A percentile compares a stretch with the other conserved stretches of the same genome.
phyloP scores from a whole-genome alignment of 2,329 filamentous ascomycete species.

The Calcarisporium arbuscula region DNA sequence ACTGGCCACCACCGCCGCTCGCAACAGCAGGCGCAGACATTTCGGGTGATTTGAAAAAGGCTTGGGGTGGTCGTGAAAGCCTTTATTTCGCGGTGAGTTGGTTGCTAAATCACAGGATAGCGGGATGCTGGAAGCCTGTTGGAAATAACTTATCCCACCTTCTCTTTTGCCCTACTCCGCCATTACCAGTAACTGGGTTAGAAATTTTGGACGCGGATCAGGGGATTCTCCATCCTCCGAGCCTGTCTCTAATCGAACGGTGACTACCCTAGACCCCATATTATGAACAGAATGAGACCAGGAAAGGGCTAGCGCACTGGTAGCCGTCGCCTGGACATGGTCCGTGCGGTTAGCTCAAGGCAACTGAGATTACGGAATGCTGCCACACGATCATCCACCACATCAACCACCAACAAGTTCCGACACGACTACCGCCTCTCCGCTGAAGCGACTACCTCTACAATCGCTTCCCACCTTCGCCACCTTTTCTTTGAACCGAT shows the following conservation, averaged over 20 bases:
- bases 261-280: slow-evolving; percentile 12
- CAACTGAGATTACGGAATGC: slow-evolving; percentile 36
- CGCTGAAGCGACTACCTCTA: too few relatives aligned
- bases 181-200: slow-evolving; percentile 20
- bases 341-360: slow-evolving; percentile 32
- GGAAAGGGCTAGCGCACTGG: slow-evolving; percentile 18
- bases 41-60: slow-evolving; percentile 35
- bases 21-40: slow-evolving; percentile 37
- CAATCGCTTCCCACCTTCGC: too few relatives aligned
- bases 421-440: too few relatives aligned
- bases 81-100: slow-evolving; percentile 24
- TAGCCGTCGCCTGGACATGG: slow-evolving; percentile 12
- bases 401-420: too few relatives aligned
- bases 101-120: slow-evolving; percentile 19
- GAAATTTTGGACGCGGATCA: slow-evolving; percentile 34
- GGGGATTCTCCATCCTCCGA: slow-evolving; percentile 34
- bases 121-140: slow-evolving; percentile 22
- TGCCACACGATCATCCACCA: slow-evolving; percentile 22
- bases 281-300: too few relatives aligned
- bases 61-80: slow-evolving; percentile 18
- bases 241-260: slow-evolving; percentile 13
- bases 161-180: slow-evolving; percentile 33
- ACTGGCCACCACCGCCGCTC: slow-evolving; percentile 30
- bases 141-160: slow-evolving; percentile 31
- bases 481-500: too few relatives aligned